Percentiles rank a stretch among this genome's conserved stretches.
These are phyloP conservation scores for Corylus avellana DNA, from an alignment of 306 rosid species.

Conservation along the genomic window DNA sequence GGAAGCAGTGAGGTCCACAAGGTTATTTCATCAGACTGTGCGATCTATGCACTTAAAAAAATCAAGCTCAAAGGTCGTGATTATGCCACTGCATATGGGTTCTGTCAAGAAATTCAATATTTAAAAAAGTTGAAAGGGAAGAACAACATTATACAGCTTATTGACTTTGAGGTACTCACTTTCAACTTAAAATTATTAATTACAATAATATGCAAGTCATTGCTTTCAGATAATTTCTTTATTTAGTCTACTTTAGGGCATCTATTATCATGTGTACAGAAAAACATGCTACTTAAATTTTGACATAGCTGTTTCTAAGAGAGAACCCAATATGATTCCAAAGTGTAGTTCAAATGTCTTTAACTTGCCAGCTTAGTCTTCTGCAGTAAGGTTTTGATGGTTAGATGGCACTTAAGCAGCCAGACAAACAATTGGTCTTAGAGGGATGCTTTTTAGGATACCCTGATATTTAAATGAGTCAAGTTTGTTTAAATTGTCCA, in stretches of 20 bases:
- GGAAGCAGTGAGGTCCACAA: constrained; percentile 99
- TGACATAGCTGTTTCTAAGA: not conserved
- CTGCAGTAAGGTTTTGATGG: not conserved
- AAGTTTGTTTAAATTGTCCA: constrained; percentile 6
- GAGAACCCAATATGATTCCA: constrained; percentile 4
- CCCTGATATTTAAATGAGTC: not conserved
- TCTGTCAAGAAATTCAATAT: constrained; percentile 97
- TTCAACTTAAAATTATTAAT: constrained; percentile 21
- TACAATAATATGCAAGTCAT: not conserved
- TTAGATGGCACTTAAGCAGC: not conserved
- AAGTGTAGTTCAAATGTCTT: constrained; percentile 12
- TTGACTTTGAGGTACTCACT: constrained; percentile 83
- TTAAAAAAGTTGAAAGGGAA: constrained; percentile 84
- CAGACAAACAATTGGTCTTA: not conserved
- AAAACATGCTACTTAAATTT: not conserved
- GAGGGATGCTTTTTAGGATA: not conserved
- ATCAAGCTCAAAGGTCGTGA: constrained; percentile 95
- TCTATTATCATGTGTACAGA: not conserved
- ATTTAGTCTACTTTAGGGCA: constrained; percentile 4
- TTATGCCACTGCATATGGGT: constrained; percentile 93
- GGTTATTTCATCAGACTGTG: constrained; percentile 95
- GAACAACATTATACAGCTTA: constrained; percentile 81
- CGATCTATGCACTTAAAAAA: constrained; percentile 84
- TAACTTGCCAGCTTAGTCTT: not conserved
- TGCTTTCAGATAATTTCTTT: constrained; percentile 20